Conservation (phyloP, 2,329 filamentous ascomycete genomes). For the Fusarium mundagurra region DNA sequence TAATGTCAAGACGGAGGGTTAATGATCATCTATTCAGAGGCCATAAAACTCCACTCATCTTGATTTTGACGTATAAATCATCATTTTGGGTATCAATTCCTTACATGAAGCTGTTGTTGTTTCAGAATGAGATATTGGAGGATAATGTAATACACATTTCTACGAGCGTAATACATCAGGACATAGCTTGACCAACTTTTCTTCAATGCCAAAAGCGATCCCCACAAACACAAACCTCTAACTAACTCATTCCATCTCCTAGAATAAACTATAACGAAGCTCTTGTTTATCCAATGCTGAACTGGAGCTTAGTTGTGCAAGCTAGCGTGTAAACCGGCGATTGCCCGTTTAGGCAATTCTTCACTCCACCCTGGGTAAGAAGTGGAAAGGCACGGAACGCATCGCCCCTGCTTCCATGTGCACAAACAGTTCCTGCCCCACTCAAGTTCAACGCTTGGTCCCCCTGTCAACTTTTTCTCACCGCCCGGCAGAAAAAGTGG, state of each 20-base stretch:
- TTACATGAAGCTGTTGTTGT: no score
- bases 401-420: not conserved
- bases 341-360: constrained; percentile 35
- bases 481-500: constrained; percentile 48
- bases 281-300: not conserved
- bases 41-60: not conserved
- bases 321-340: constrained; percentile 15
- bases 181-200: not conserved
- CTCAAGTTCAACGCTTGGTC: not conserved
- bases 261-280: no score
- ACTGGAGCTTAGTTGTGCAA: not conserved
- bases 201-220: not conserved
- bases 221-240: not conserved
- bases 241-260: no score
- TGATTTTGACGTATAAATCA: no score
- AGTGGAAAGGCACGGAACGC: constrained; percentile 12
- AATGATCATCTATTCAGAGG: not conserved
- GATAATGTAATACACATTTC: not conserved
- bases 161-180: not conserved
- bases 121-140: not conserved
- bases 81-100: not conserved
- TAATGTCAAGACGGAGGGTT: not conserved
- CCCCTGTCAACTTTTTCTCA: constrained; percentile 19
- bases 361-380: constrained; percentile 3
- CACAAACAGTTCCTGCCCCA: constrained; percentile 6